These are phyloP conservation scores for Poronia punctata DNA, from an alignment of 495 filamentous ascomycete genomes.

Conservation along the genomic window DNA sequence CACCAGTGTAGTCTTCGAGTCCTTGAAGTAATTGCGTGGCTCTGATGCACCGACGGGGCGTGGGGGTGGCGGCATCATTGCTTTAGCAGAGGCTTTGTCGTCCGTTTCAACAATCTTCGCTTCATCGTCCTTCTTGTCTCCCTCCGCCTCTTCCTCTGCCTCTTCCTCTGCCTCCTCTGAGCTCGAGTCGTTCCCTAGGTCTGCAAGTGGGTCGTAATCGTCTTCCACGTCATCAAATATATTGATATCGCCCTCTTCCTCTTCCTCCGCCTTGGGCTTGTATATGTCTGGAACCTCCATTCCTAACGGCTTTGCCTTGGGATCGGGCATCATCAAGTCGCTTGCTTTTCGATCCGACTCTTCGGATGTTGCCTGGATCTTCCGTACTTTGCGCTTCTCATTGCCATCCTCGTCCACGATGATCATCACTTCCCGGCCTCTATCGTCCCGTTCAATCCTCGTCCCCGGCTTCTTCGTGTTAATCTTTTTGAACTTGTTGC, in stretches of 20 bases:
- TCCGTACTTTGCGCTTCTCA: conserved; percentile 76
- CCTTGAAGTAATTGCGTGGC: conserved; percentile 57
- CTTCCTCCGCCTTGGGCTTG: conserved; percentile 41
- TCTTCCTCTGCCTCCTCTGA: too few relatives aligned
- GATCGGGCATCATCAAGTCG: conserved; percentile 57
- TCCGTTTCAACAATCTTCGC: conserved; percentile 22
- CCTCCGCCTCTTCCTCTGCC: conserved; percentile 39
- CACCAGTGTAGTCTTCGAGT: conserved; percentile 36
- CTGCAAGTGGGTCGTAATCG: conserved; percentile 84
- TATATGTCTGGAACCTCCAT: conserved; percentile 69
- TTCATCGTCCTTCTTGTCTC: conserved; percentile 44
- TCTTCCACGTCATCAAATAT: conserved; percentile 86
- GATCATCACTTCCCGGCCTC: conserved; percentile 75
- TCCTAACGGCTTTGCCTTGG: conserved; percentile 59
- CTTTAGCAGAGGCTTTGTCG: conserved; percentile 19
- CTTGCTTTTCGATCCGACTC: conserved; percentile 31
- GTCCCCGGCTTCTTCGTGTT: conserved; percentile 57
- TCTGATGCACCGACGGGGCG: conserved; percentile 19
- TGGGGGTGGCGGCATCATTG: conserved; percentile 39
- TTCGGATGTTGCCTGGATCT: conserved; percentile 30
- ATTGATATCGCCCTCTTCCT: conserved; percentile 55
- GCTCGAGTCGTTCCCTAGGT: conserved; percentile 50
- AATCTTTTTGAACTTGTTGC: conserved; percentile 77
- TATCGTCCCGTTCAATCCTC: conserved; percentile 67
- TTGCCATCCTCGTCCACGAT: conserved; percentile 82